Evolutionary conservation across 176 grass and related monocot species (phyloP), one percentile per base, ranked within the genome.

Genomic region (Carex pumila): DNA sequence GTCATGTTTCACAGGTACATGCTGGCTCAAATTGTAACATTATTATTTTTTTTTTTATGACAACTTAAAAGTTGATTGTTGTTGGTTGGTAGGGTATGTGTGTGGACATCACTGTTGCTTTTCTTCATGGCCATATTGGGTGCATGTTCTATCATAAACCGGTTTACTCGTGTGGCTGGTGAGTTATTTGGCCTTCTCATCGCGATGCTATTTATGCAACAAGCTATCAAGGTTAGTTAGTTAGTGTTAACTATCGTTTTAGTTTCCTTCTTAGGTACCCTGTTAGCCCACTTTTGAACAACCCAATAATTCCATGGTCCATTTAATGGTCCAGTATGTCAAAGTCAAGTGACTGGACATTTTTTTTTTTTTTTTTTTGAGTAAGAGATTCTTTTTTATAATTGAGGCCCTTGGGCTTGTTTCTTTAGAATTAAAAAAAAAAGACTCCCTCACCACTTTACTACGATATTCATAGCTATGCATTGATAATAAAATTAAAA

Each of bases 141-240:
- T 7, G 93, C 96, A 0, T 91, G 89, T 70, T 99, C 96, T 1
- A 89, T 99, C 74, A 99, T 99, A 81, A 99, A 93, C 36, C 90
- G 96, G 36, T 99, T 99, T 79, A 98, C 95, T 59, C 95, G 95
- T 60, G 39, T 98, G 17, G 97, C 97, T 0, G 97, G 97, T 3
- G 97, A 99, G 91, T 88, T 99, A 25, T 99, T 99, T 25, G 97
- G 97, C 7, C 93, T 99, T 58, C 93, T 99, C 84, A 99, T 99
- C 50, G 97, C 97, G 8, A 99, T 94, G 97, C 88, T 99, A 15
- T 99, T 99, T 62, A 99, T 99, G 97, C 97, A 99, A 84, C 97
- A 99, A 83, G 97, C 97, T 84, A 94, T 99, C 80, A 96, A 99
- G 91, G 96, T 98, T 70, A 21, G 85, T 45, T 45, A 45, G 41